Conservation (phyloP, 805 yeast species). For the Cyberlindnera euphorbiae region DNA sequence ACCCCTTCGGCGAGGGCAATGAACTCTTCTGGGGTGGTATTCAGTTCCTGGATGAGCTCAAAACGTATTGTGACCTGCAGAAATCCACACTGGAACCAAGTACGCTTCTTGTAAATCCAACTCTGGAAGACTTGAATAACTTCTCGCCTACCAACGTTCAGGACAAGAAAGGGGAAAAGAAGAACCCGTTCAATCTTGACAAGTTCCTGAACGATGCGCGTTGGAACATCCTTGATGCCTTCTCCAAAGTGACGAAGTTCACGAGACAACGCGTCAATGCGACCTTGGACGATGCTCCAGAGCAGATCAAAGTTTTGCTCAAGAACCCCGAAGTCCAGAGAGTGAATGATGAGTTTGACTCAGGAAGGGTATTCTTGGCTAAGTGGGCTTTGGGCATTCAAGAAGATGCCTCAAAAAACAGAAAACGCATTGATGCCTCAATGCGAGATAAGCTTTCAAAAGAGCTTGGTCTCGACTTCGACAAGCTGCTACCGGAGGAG, state of each 20-base stretch:
- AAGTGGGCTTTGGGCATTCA: slow-evolving; percentile 96
- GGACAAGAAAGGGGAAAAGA: slow-evolving; percentile 9
- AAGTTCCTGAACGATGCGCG: slow-evolving; percentile 61
- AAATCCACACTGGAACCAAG: slow-evolving; percentile 68
- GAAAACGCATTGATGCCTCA: slow-evolving; percentile 51
- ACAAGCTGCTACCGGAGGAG: slow-evolving; percentile 52
- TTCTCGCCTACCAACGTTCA: slow-evolving; percentile 26
- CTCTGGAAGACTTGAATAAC: slow-evolving; percentile 39
- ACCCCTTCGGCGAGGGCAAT: slow-evolving; percentile 58
- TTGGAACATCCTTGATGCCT: slow-evolving; percentile 81
- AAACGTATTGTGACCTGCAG: slow-evolving; percentile 54
- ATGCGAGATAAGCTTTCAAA: slow-evolving; percentile 49
- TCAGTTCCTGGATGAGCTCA: slow-evolving; percentile 57
- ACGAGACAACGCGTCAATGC: slow-evolving; percentile 63
- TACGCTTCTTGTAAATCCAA: slow-evolving; percentile 75
- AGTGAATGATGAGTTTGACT: slow-evolving; percentile 86
- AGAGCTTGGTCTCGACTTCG: slow-evolving; percentile 58
- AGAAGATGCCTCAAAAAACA: slow-evolving; percentile 71
- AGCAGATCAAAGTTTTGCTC: slow-evolving; percentile 44
- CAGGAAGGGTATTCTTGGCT: slow-evolving; percentile 87
- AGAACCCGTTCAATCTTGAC: slow-evolving; percentile 29
- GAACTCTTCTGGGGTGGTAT: slow-evolving; percentile 89
- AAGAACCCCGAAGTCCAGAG: slow-evolving; percentile 74
- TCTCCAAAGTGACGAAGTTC: slow-evolving; percentile 60
- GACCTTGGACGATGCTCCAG: slow-evolving; percentile 54